Evolutionary conservation across 73 alveolate genomes (phyloP).

Genomic region (Durusdinium trenchii): DNA sequence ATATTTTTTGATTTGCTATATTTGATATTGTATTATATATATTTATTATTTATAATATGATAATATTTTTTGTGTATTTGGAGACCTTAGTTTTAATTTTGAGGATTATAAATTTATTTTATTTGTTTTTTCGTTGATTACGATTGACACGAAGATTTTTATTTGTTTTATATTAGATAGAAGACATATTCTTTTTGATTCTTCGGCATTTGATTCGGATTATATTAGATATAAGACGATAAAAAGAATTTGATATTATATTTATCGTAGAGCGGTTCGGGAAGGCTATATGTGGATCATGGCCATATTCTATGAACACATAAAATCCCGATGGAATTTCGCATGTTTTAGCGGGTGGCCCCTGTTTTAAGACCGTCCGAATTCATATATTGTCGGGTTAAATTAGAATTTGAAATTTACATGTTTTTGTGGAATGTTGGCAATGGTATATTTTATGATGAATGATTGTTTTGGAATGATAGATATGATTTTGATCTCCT

Average conservation of each 20-base stretch:
- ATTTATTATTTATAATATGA: background rate
- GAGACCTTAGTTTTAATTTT: background rate
- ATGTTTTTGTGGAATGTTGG: background rate
- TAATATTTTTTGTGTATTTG: background rate
- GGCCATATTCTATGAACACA: too few species aligned
- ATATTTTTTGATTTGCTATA: background rate
- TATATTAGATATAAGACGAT: background rate
- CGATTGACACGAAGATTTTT: background rate
- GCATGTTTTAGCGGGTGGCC: too few species aligned
- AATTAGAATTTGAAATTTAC: too few species aligned
- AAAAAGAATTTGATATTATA: too few species aligned
- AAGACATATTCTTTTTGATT: background rate
- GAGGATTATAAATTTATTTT: background rate
- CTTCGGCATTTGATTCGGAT: background rate
- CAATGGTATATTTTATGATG: background rate
- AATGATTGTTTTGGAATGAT: background rate
- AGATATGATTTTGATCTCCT: too few species aligned
- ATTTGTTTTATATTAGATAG: background rate
- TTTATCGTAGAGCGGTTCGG: too few species aligned
- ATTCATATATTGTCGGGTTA: too few species aligned
- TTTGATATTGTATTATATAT: background rate
- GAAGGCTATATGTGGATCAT: too few species aligned
- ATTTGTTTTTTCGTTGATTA: background rate
- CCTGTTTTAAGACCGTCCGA: too few species aligned
- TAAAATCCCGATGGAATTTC: too few species aligned